A percentile compares a stretch with the other conserved stretches of the same genome.
phyloP scores from a whole-genome alignment of 2,329 filamentous ascomycete species.

The Tricladium varicosporioides region DNA sequence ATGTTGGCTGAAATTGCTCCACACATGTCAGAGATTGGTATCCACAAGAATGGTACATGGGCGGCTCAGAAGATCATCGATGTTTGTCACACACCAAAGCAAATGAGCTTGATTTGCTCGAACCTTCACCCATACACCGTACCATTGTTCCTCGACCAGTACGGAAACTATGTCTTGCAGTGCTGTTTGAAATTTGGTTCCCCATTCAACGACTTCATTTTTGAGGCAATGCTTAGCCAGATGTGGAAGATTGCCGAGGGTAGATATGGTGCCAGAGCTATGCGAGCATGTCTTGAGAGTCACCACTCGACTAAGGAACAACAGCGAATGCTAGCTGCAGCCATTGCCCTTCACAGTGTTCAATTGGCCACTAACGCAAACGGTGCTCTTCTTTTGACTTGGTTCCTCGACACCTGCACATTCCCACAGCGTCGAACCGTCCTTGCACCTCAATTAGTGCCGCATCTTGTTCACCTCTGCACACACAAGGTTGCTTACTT shows the following conservation, averaged over 20 bases:
- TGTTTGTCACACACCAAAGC: constrained; percentile 78
- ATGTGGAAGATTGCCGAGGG: constrained; percentile 95
- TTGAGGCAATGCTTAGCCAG: constrained; percentile 90
- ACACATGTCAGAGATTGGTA: constrained; percentile 91
- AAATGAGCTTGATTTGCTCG: constrained; percentile 83
- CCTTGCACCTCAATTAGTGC: constrained; percentile 85
- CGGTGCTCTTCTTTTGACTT: constrained; percentile 88
- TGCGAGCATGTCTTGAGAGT: constrained; percentile 95
- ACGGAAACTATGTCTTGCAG: constrained; percentile 97
- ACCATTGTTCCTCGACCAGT: constrained; percentile 93
- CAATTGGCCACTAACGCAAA: constrained; percentile 96
- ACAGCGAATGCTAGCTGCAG: constrained; percentile 89
- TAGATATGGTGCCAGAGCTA: constrained; percentile 89
- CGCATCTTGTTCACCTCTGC: constrained; percentile 90
- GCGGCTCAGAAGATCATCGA: constrained; percentile 99
- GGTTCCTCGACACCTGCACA: constrained; percentile 97
- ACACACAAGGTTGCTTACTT: constrained; percentile 98
- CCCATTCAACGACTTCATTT: constrained; percentile 94
- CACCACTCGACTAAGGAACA: constrained; percentile 94
- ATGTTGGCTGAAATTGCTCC: constrained; percentile 89
- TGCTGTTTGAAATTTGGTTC: constrained; percentile 90
- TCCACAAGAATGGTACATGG: constrained; percentile 99
- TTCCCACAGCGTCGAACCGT: constrained; percentile 91
- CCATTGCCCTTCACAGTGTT: constrained; percentile 94
- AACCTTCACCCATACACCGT: constrained; percentile 82